These are phyloP conservation scores for Pleurotus giganteus DNA, from an alignment of 768 basidiomycete species.

Conservation along the genomic window DNA sequence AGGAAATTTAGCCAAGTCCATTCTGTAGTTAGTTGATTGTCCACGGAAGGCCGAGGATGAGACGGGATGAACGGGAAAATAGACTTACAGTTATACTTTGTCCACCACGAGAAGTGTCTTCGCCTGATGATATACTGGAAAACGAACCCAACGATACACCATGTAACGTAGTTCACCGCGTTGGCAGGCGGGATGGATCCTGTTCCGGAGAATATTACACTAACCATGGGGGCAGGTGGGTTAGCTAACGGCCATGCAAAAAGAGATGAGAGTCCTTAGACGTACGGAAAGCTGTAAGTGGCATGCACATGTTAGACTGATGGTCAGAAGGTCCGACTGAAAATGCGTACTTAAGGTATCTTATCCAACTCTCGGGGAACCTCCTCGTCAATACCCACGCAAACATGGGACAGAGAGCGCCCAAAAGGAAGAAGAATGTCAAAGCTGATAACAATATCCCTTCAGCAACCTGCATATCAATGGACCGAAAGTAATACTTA, in stretches of 20 bases:
- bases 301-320: background rate
- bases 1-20: no score
- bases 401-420: conserved; percentile 56
- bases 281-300: conserved; percentile 34
- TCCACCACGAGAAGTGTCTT: conserved; percentile 66
- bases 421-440: conserved; percentile 76
- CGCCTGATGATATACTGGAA: conserved; percentile 63
- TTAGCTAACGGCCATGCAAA: background rate
- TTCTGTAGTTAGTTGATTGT: no score
- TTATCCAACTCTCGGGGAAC: conserved; percentile 63
- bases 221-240: background rate
- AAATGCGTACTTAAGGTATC: conserved; percentile 58
- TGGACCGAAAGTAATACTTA: conserved; percentile 1
- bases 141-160: conserved; percentile 62
- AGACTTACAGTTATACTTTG: conserved; percentile 55
- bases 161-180: conserved; percentile 67
- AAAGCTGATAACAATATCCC: conserved; percentile 33
- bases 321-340: background rate
- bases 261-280: background rate
- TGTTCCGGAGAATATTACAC: conserved; percentile 57
- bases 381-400: conserved; percentile 52
- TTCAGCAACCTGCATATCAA: background rate
- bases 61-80: background rate
- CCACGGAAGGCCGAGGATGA: background rate
- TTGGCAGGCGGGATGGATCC: conserved; percentile 63